Base-by-base conservation (phyloP, 2,329 filamentous ascomycete species). In the Xylaria sp. region DNA sequence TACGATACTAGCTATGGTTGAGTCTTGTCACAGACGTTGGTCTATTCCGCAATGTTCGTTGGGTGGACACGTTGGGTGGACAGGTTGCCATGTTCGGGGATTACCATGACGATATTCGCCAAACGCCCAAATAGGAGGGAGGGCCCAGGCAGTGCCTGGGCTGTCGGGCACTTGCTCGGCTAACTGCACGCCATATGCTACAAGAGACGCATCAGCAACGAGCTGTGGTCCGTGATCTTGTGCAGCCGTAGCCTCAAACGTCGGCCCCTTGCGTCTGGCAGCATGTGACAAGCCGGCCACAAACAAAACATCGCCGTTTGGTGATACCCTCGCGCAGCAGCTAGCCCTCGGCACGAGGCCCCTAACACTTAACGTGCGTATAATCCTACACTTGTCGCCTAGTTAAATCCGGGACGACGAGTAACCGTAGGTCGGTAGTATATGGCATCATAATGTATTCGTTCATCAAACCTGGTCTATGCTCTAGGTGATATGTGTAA, bases 401-500 rank as follows among this genome's bases (percentile, higher is more conserved):
- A 19, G 31, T 53, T 17, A 43, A 31, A 47, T 51, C 23, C 9
- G 40, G 11, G 21, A 37, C 15, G 31, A 5, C 3, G 19, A 13
- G 3, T 13, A 43, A 25, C 21, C 3, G 21, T 37, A 7, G 11
- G 43, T 37, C 46, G 11, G 33, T 37, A 19, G 51, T 43, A 57
- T 52, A 47, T 52, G 52, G 55, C 41, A 66, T 57, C 60, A 58
- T 41, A 38, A 46, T 68, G 52, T 67, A 64, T 64, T 65, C 52
- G 64, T 70, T 70, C 62, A 60, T 70, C 59, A 67, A 62, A 67
- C 37, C 49, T 67, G 58, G 38, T 62, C 62, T 66, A 64, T 62
- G 44, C 21, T 66, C 63, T 67, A 64, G 67, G 54, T 47, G 48
- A 46, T 62, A 59, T 60, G 52, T 43, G n/a, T n/a, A n/a, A n/a